Percentiles rank a stretch among this genome's conserved stretches.
phyloP scores from a whole-genome alignment of 2,329 filamentous ascomycete species.

The Colletotrichum ledebouriae region DNA sequence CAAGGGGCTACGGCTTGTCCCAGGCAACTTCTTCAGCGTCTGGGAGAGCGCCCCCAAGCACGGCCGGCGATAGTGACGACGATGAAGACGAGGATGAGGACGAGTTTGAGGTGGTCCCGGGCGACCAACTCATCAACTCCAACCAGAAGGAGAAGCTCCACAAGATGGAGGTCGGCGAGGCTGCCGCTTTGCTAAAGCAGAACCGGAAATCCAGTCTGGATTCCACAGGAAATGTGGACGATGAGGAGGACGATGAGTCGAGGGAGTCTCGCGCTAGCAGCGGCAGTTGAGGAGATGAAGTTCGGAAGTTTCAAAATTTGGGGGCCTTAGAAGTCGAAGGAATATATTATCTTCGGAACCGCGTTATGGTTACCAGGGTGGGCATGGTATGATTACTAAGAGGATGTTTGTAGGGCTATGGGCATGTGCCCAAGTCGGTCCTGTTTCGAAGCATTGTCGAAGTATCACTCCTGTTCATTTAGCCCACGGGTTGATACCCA shows the following conservation, averaged over 20 bases:
- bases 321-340: background rate
- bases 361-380: slow-evolving; percentile 26
- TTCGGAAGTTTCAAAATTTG: background rate
- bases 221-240: slow-evolving; percentile 44
- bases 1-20: slow-evolving; percentile 34
- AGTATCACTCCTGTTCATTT: background rate
- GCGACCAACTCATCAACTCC: slow-evolving; percentile 57
- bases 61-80: slow-evolving; percentile 59
- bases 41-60: slow-evolving; percentile 29
- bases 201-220: slow-evolving; percentile 49
- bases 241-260: slow-evolving; percentile 55
- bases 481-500: slow-evolving; percentile 38
- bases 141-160: slow-evolving; percentile 68
- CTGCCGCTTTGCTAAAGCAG: slow-evolving; percentile 61
- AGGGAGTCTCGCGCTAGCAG: slow-evolving; percentile 39
- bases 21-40: slow-evolving; percentile 16
- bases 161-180: slow-evolving; percentile 72
- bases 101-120: slow-evolving; percentile 58
- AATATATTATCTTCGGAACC: background rate
- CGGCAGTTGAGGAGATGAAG: slow-evolving; percentile 21
- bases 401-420: background rate
- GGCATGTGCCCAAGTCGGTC: background rate
- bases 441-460: background rate
- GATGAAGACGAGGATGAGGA: slow-evolving; percentile 57
- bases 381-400: slow-evolving; percentile 18